Evolutionary conservation across 306 rosid species (phyloP), one percentile per base, ranked within the genome.

Genomic region (Lathyrus sativus): DNA sequence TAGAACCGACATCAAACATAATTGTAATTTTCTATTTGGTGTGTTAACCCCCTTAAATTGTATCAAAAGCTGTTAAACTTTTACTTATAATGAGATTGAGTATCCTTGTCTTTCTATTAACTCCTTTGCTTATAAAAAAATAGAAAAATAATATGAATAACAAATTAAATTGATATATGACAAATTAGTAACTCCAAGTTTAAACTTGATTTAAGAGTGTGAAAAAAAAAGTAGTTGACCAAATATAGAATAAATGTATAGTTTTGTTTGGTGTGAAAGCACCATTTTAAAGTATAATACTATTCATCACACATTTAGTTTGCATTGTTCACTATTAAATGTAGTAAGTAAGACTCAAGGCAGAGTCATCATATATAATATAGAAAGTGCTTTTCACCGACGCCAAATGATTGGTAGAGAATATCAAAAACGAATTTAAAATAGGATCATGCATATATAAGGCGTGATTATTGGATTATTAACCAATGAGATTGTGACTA

Each of bases 381-480:
- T 50, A 26, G 3, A 62, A 2, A 41, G 46, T 28, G 17, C 42
- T 33, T 35, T 76, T 74, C 29, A 74, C 81, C 78, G 54, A 71
- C 80, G 68, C 66, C 76, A 66, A 81, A 79, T 83, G 87, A 88
- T 81, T 80, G 82, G 80, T 51, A 59, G 39, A 13, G 71, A 72
- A 56, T 39, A 59, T 43, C 54, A 75, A 56, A 35, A 31, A 42
- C 46, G 48, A 70, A 79, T 50, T 71, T 74, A 81, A 79, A 65
- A 11, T 70, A 74, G 41, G 78, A 48, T 79, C 51, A 62, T 68
- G 61, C 35, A 72, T 74, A 62, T 55, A 64, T 68, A 37, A 85
- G 83, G 87, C 87, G 91, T 76, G 73, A 85, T 79, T 84, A 71
- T 85, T 78, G 91, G 87, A 70, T 73, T 67, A 68, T 74, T 81